A percentile compares a stretch with the other conserved stretches of the same genome.
Conservation (phyloP, 2,329 filamentous ascomycete genomes). For the Aspergillus sp. region DNA sequence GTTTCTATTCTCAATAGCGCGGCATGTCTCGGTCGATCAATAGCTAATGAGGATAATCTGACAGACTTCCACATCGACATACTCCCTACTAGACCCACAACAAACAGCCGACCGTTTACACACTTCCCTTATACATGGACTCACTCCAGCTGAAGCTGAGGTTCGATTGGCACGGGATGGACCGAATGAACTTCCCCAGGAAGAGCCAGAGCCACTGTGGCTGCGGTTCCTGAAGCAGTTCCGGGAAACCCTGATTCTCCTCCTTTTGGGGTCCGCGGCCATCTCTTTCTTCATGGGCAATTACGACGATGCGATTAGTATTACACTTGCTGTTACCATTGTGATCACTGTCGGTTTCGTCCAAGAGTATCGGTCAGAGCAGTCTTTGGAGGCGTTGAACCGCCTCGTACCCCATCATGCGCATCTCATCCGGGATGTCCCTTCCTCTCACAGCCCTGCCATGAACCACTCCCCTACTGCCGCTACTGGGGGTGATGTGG, state of each 20-base stretch:
- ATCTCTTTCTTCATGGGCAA: slow-evolving; percentile 91
- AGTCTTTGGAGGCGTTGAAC: slow-evolving; percentile 91
- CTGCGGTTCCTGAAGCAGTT: slow-evolving; percentile 94
- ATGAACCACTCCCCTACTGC: slow-evolving; percentile 15
- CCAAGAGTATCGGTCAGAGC: slow-evolving; percentile 95
- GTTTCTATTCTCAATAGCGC: not conserved
- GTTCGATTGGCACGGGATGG: slow-evolving; percentile 75
- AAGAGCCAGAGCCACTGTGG: slow-evolving; percentile 91
- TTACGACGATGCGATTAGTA: slow-evolving; percentile 90
- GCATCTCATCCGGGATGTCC: slow-evolving; percentile 71
- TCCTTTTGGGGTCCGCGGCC: slow-evolving; percentile 83
- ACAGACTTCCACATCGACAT: slow-evolving; percentile 44
- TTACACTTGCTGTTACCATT: slow-evolving; percentile 92
- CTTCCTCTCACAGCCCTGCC: slow-evolving; percentile 16
- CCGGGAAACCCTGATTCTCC: slow-evolving; percentile 86
- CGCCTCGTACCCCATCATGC: slow-evolving; percentile 93
- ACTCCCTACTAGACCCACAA: slow-evolving; percentile 65
- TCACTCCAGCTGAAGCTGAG: slow-evolving; percentile 76
- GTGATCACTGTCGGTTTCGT: slow-evolving; percentile 95
- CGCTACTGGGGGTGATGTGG: slow-evolving; percentile 37
- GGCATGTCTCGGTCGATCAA: not conserved
- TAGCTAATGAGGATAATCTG: not conserved
- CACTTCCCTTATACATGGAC: slow-evolving; percentile 77
- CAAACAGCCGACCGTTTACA: slow-evolving; percentile 73
- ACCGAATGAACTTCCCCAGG: slow-evolving; percentile 89